Conservation (phyloP, 768 basidiomycete species). For the Hypsizygus marmoreus region DNA sequence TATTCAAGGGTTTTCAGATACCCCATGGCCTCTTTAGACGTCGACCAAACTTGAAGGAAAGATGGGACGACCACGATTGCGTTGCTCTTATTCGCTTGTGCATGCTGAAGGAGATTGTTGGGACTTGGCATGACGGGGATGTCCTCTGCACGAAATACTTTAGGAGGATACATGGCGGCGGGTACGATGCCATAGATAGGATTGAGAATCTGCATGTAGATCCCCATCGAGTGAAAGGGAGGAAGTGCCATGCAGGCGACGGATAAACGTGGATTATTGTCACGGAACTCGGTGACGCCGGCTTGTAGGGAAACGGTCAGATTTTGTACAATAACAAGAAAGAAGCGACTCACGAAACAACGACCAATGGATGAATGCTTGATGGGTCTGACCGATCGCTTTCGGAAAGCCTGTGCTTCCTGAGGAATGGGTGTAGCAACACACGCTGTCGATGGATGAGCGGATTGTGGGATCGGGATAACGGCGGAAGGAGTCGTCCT, state of each 20-base stretch:
- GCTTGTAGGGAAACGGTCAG: not conserved
- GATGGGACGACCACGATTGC: slow-evolving; percentile 26
- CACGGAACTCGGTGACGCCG: slow-evolving; percentile 7
- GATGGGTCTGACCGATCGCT: slow-evolving; percentile 28
- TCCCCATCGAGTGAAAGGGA: slow-evolving; percentile 30
- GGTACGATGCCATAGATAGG: slow-evolving; percentile 21
- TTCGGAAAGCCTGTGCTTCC: slow-evolving; percentile 41
- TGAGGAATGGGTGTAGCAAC: slow-evolving; percentile 35
- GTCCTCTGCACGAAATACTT: slow-evolving; percentile 7
- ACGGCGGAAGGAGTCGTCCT: slow-evolving; percentile 2
- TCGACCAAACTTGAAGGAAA: slow-evolving; percentile 30
- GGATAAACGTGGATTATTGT: slow-evolving; percentile 3
- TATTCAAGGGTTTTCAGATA: slow-evolving; percentile 22
- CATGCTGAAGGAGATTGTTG: slow-evolving; percentile 31
- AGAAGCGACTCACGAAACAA: slow-evolving; percentile 20
- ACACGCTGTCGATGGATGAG: slow-evolving; percentile 11
- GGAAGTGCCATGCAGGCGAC: slow-evolving; percentile 28
- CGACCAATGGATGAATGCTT: slow-evolving; percentile 21
- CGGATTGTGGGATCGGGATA: slow-evolving; percentile 5
- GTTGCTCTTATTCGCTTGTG: slow-evolving; percentile 18
- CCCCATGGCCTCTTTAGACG: slow-evolving; percentile 19
- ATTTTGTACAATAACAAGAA: not conserved
- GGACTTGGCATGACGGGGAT: slow-evolving; percentile 34
- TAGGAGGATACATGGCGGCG: slow-evolving; percentile 27
- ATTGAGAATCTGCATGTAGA: slow-evolving; percentile 23